A percentile compares a stretch with the other conserved stretches of the same genome.
These are phyloP conservation scores for Candida ipomoeae DNA, from an alignment of 805 yeast genomes.

Conservation along the genomic window DNA sequence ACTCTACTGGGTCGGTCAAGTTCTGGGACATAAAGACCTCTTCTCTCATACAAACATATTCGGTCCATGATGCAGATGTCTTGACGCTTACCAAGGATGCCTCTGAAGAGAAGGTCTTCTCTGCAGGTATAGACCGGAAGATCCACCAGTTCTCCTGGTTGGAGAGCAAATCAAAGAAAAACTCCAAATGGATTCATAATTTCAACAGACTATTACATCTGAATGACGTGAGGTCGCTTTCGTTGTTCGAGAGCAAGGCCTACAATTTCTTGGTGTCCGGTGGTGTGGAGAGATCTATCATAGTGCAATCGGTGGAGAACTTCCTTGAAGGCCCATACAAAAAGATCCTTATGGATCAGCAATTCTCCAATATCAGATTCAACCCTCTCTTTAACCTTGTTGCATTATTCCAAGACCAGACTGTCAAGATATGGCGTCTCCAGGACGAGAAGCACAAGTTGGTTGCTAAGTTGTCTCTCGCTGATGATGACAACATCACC, in stretches of 20 bases:
- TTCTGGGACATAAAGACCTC: constrained; percentile 84
- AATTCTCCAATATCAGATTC: constrained; percentile 47
- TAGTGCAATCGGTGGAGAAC: constrained; percentile 58
- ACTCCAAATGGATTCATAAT: constrained; percentile 67
- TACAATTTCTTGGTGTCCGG: constrained; percentile 72
- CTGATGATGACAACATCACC: constrained; percentile 78
- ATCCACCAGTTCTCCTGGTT: constrained; percentile 67
- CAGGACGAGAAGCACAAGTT: constrained; percentile 47
- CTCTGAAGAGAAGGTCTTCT: constrained; percentile 61
- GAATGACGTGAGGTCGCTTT: constrained; percentile 77
- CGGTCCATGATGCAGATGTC: constrained; percentile 88
- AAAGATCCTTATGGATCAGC: constrained; percentile 64
- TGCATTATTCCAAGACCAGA: constrained; percentile 77
- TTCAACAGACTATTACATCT: constrained; percentile 79
- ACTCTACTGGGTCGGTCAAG: constrained; percentile 90
- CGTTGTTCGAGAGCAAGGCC: constrained; percentile 64
- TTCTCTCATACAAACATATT: constrained; percentile 75
- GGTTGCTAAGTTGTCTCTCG: constrained; percentile 59
- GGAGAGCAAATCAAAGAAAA: constrained; percentile 21
- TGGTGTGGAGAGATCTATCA: constrained; percentile 73
- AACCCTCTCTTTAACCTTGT: constrained; percentile 49
- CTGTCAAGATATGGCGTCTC: constrained; percentile 75
- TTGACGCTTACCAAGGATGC: constrained; percentile 63
- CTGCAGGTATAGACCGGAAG: constrained; percentile 93
- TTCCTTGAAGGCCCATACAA: constrained; percentile 70